Evolutionary conservation across 2,329 filamentous ascomycete genomes (phyloP), one percentile per base, ranked within the genome.

Genomic region (Aspergillus sp.): DNA sequence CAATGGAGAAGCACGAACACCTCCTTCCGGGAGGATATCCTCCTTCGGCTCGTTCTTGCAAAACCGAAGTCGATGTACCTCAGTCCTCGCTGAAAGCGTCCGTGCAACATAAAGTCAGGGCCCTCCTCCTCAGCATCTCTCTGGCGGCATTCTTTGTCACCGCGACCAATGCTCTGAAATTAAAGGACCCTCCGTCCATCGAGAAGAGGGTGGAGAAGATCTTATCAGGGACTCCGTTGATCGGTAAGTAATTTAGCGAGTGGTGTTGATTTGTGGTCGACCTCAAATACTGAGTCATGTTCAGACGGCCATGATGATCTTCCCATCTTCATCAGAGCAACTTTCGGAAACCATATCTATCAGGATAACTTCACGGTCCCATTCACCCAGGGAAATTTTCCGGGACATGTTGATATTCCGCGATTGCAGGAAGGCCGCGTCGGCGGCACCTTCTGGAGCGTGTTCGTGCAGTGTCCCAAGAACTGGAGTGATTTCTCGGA

Each of bases 391-490:
- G 91, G 90, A 32, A 85, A 84, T 0, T 77, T 96, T 54, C 70
- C 74, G 0, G 82, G 82, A 3, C 90, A 98, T 65, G 89, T 95
- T 55, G 94, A 98, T 73, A 78, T 96, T 9, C 87, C 89, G 1
- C 86, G 93, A 5, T 82, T 96, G 52, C 82, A 84, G 39, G 75
- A 85, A 53, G 92, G 93, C 63, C 66, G 67, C 31, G 69, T 75
- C 4, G 92, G 92, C 45, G 94, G 92, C 57, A 88, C 90, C n/a
- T 97, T 97, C 73, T 97, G 93, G 94, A 93, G 89, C 71, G 91
- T 95, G 10, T 98, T 84, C 69, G 86, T 90, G 46, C 85, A 85
- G 0, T 97, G 93, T 70, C 92, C 93, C 0, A 74, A 76, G 11
- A 86, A 94, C 68, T 86, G 85, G 51, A 83, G 83, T 4, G 87